phyloP scores from a whole-genome alignment of 495 filamentous ascomycete genomes.

The Amniculicola lignicola region DNA sequence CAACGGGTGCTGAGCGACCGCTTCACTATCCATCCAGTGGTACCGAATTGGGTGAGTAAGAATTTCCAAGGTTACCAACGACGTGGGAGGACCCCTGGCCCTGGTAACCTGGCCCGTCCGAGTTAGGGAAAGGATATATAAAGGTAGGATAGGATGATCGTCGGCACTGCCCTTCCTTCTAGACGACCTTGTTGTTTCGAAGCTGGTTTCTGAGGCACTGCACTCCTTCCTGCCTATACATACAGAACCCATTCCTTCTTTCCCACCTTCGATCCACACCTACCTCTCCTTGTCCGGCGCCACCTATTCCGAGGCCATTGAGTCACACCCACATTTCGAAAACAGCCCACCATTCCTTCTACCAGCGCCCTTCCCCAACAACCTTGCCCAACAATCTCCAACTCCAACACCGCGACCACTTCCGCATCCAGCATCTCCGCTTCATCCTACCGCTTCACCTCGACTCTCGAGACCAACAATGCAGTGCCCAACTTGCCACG shows the following conservation, averaged over 20 bases:
- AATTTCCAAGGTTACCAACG: not conserved
- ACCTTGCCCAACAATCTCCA: not conserved
- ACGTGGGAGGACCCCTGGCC: not conserved
- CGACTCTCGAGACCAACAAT: not conserved
- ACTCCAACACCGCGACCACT: not conserved
- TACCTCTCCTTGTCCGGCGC: not conserved
- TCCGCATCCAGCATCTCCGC: not conserved
- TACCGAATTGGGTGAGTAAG: not conserved
- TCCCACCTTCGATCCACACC: not conserved
- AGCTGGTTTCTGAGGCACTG: not conserved
- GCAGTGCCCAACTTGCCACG: constrained; percentile 26
- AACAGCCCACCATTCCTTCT: not conserved
- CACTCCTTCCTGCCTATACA: not conserved
- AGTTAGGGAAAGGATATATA: not conserved
- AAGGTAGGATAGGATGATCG: not conserved
- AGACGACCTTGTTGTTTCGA: not conserved
- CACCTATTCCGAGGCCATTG: not conserved
- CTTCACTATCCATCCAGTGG: not conserved
- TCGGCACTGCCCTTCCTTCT: not conserved
- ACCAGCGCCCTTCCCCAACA: not conserved
- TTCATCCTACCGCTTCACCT: not conserved
- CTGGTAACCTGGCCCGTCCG: not conserved
- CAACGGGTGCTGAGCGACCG: not conserved
- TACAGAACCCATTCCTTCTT: not conserved
- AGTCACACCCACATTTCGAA: not conserved